phyloP scores from a whole-genome alignment of 1,139 yeast species.

The Wickerhamomyces sp. region DNA sequence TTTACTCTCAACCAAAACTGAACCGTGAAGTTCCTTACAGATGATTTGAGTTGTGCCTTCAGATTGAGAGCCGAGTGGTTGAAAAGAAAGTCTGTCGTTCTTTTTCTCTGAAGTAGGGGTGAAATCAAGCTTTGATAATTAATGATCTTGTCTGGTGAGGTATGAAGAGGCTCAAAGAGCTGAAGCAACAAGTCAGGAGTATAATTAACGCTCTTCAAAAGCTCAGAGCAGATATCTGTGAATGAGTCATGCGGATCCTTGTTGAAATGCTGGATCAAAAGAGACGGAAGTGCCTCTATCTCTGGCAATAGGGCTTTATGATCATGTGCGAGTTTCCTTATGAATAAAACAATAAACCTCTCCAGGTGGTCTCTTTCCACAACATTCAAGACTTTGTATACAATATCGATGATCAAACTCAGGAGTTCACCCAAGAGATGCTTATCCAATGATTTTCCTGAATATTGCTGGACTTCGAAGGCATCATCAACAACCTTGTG shows the following conservation, averaged over 20 bases:
- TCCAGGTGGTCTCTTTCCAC: not conserved
- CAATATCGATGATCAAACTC: not conserved
- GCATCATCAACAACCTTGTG: not conserved
- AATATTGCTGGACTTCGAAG: not conserved
- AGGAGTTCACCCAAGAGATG: not conserved
- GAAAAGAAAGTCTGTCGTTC: slow-evolving; percentile 13
- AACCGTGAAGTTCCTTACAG: slow-evolving; percentile 10
- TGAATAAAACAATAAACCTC: not conserved
- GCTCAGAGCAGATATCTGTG: not conserved
- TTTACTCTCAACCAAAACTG: slow-evolving; percentile 21
- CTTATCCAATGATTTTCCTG: not conserved
- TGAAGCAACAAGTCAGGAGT: not conserved
- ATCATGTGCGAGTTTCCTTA: not conserved
- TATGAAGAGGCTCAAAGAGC: not conserved
- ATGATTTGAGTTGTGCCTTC: not conserved
- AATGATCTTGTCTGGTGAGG: slow-evolving; percentile 1
- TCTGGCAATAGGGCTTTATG: not conserved
- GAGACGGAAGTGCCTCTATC: not conserved
- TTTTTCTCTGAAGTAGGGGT: slow-evolving; percentile 11
- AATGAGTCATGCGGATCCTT: not conserved
- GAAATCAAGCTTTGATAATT: slow-evolving; percentile 6
- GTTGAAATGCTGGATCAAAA: not conserved
- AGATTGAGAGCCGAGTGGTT: slow-evolving; percentile 12
- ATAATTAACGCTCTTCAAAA: not conserved
- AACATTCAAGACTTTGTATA: not conserved